A percentile compares a stretch with the other conserved stretches of the same genome.
Conservation (phyloP, 176 grass and related monocot genomes). For the Carex littledalei region DNA sequence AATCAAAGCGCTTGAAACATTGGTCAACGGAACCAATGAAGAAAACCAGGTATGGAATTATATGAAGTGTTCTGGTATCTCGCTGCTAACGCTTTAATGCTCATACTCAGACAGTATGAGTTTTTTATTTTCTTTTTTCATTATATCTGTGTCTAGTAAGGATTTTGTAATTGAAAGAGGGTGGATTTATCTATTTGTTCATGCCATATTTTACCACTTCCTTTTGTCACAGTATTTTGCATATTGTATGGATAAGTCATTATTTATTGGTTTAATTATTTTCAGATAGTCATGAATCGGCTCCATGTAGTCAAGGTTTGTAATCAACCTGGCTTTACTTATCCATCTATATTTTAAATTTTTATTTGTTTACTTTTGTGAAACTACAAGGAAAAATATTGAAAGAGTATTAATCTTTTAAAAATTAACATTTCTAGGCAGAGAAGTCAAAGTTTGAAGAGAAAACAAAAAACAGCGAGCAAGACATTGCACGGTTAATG, state of each 20-base stretch:
- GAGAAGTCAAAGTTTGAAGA: conserved; percentile 83
- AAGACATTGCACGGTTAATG: conserved; percentile 45
- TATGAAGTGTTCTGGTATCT: not conserved
- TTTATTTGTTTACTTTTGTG: conserved; percentile 6
- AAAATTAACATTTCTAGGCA: conserved; percentile 41
- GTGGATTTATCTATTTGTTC: not conserved
- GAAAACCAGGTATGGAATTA: conserved; percentile 61
- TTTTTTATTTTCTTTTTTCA: not conserved
- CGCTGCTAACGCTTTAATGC: not conserved
- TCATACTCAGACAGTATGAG: not conserved
- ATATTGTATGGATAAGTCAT: conserved; percentile 15
- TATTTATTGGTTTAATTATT: conserved; percentile 14
- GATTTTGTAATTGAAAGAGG: not conserved
- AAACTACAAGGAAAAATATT: not conserved
- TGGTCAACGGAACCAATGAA: conserved; percentile 90
- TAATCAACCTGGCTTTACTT: conserved; percentile 23
- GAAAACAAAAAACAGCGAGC: conserved; percentile 55
- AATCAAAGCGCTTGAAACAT: conserved; percentile 67
- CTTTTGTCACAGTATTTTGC: not conserved
- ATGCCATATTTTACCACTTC: not conserved
- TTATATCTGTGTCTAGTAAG: not conserved
- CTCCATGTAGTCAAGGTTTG: conserved; percentile 72
- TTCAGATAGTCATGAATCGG: conserved; percentile 69
- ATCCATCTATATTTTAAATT: conserved; percentile 12
- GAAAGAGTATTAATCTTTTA: conserved; percentile 5